Base-by-base conservation (phyloP, 768 basidiomycete genomes). In the Asterophora parasitica region DNA sequence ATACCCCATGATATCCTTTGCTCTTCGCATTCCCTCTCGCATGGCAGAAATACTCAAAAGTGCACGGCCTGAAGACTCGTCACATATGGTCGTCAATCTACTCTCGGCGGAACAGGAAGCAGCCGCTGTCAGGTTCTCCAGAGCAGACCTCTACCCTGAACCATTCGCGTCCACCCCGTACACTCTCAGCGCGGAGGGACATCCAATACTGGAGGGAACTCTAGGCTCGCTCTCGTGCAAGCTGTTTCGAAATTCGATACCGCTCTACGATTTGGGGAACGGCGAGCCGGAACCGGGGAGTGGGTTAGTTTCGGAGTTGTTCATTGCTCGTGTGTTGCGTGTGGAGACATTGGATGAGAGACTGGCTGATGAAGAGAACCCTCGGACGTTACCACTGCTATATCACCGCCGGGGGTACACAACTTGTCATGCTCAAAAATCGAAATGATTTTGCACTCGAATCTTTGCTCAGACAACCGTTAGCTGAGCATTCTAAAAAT, bases 11-110 rank as follows among this genome's bases (percentile, higher is more conserved):
- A 78, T 98, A 58, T 78, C 91, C 0, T 98, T 97, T 64, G 85
- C 92, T 13, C 76, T 98, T 15, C 85, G 92, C 28, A 75, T 92
- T 13, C 94, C 94, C 4, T 95, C 92, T 0, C 76, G 92, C 3
- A 88, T 95, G 81, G 92, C 92, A 0, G 67, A 73, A 2, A 69
- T 79, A 0, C 74, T 88, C 20, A 67, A 69, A 44, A 45, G 70
- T 1, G 39, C 56, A 11, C 46, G 46, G 16, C 40, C 56, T 11
- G 47, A 54, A 33, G 50, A 54, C 17, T 41, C 62, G 4, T 65
- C 75, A 0, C 82, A 84, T 57, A 74, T 95, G 75, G 79, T 88
- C 42, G 70, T 96, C 49, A 92, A 92, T 65, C 68, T 95, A 39
- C 79, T 96, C 39, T 83, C 88, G 1, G 77, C 83, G 0, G 59